These are phyloP conservation scores for Pseudogymnoascus pannorum DNA, from an alignment of 2,329 filamentous ascomycete species.

Conservation along the genomic window DNA sequence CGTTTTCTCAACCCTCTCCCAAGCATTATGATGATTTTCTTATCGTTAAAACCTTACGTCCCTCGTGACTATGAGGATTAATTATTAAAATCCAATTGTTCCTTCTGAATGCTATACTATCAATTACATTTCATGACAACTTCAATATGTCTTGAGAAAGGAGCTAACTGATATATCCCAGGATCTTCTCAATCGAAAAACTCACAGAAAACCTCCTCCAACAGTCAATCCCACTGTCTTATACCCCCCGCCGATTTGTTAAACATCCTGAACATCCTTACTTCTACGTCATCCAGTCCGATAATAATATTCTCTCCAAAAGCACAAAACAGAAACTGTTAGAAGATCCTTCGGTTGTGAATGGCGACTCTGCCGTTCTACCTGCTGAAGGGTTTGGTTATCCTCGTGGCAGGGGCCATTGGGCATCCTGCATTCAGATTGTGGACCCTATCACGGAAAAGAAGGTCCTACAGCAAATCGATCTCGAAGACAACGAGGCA, in stretches of 20 bases:
- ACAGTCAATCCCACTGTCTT: slow-evolving; percentile 76
- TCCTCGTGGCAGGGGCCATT: slow-evolving; percentile 73
- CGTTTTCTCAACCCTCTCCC: slow-evolving; percentile 14
- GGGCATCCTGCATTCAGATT: slow-evolving; percentile 92
- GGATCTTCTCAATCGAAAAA: slow-evolving; percentile 87
- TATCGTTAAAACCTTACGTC: slow-evolving; percentile 33
- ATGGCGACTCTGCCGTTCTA: slow-evolving; percentile 63
- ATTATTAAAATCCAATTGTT: slow-evolving; percentile 82
- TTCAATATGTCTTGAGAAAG: neutral
- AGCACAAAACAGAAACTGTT: slow-evolving; percentile 70
- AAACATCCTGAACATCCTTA: slow-evolving; percentile 81
- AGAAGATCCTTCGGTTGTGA: slow-evolving; percentile 61
- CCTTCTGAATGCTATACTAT: slow-evolving; percentile 65
- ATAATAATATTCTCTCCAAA: slow-evolving; percentile 82
- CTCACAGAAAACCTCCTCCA: slow-evolving; percentile 79
- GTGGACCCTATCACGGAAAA: slow-evolving; percentile 77
- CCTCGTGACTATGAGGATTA: slow-evolving; percentile 38
- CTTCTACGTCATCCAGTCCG: slow-evolving; percentile 91
- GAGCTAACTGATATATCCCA: slow-evolving; percentile 25
- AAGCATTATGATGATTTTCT: slow-evolving; percentile 36
- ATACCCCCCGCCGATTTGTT: slow-evolving; percentile 82
- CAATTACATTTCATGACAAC: slow-evolving; percentile 18
- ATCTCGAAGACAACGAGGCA: slow-evolving; percentile 84
- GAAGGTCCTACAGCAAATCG: slow-evolving; percentile 65
- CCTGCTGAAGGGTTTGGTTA: slow-evolving; percentile 84